Conservation (phyloP, 1,139 yeast genomes). For the Blastobotrys arbuscula region DNA sequence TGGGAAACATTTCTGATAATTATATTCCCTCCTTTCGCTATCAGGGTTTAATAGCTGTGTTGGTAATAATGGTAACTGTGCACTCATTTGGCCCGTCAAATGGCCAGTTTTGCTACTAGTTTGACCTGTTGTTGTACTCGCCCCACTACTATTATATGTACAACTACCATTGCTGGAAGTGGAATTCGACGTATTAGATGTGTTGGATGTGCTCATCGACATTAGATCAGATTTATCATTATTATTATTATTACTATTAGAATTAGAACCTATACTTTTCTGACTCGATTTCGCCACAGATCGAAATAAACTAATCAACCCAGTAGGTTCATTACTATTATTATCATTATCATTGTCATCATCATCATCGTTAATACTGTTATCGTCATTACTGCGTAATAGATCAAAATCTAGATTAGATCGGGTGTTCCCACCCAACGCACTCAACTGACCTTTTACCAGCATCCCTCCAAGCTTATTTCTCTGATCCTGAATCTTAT, state of each 20-base stretch:
- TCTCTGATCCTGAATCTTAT: constrained; percentile 33
- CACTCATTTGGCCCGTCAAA: constrained; percentile 4
- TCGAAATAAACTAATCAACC: constrained; percentile 18
- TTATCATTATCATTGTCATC: constrained; percentile 1
- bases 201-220: neutral
- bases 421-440: neutral
- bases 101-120: constrained; percentile 2
- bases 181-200: neutral
- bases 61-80: constrained; percentile 11
- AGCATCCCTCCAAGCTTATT: constrained; percentile 19
- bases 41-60: constrained; percentile 16
- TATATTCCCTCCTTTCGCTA: constrained; percentile 26
- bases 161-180: neutral
- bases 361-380: neutral
- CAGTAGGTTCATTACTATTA: neutral
- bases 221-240: neutral
- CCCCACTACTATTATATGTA: neutral
- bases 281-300: constrained; percentile 13
- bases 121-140: neutral
- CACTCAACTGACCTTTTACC: constrained; percentile 16
- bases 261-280: neutral
- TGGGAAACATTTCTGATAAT: constrained; percentile 76
- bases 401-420: constrained; percentile 13
- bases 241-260: neutral
- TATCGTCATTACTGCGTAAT: constrained; percentile 1